Percentiles rank a stretch among this genome's conserved stretches.
These are phyloP conservation scores for Claviceps monticola DNA, from an alignment of 2,329 filamentous ascomycete genomes.

Conservation along the genomic window DNA sequence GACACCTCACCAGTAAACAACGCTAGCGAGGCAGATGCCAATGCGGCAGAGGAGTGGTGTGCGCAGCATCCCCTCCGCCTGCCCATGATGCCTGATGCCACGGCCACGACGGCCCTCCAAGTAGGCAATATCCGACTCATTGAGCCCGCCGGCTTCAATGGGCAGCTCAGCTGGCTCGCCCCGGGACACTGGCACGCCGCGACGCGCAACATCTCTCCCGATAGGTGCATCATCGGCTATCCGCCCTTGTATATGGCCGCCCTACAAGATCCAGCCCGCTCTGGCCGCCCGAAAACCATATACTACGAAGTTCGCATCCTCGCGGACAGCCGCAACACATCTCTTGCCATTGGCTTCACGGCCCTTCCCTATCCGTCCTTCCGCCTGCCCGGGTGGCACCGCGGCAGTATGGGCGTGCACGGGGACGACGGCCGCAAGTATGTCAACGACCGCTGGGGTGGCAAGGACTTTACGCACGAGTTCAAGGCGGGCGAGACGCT, in stretches of 20 bases:
- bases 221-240: conserved; percentile 52
- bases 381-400: conserved; percentile 69
- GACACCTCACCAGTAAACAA: conserved; percentile 56
- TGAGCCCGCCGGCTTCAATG: conserved; percentile 33
- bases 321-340: conserved; percentile 29
- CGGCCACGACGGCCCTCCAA: conserved; percentile 32
- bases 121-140: conserved; percentile 40
- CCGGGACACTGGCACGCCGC: conserved; percentile 39
- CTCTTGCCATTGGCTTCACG: conserved; percentile 53
- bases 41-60: conserved; percentile 55
- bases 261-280: conserved; percentile 42
- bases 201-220: conserved; percentile 31
- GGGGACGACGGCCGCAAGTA: conserved; percentile 67
- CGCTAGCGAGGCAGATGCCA: conserved; percentile 48
- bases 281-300: conserved; percentile 32
- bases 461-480: conserved; percentile 49
- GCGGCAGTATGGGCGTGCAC: conserved; percentile 61
- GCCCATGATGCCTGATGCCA: conserved; percentile 35
- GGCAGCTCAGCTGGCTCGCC: conserved; percentile 28
- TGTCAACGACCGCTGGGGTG: conserved; percentile 62
- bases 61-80: conserved; percentile 40
- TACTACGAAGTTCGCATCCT: conserved; percentile 60
- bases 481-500: conserved; percentile 54
- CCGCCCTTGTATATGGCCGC: conserved; percentile 53
- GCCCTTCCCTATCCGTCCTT: conserved; percentile 67